A percentile compares a stretch with the other conserved stretches of the same genome.
phyloP scores from a whole-genome alignment of 225 moss, liverwort and hornwort species.

The Takakia lepidozioides region DNA sequence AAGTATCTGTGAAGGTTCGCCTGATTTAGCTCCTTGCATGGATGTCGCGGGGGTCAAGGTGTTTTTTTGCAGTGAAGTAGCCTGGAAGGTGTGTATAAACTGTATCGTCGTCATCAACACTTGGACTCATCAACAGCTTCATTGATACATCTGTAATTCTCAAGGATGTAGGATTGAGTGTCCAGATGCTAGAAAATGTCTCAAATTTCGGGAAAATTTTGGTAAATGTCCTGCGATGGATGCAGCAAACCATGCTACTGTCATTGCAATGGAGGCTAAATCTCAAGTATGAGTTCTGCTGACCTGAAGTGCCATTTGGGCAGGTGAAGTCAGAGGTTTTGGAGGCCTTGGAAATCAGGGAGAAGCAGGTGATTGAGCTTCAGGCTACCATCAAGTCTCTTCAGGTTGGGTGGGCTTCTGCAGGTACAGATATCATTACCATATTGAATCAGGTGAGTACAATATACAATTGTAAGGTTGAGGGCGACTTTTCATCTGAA shows the following conservation, averaged over 20 bases:
- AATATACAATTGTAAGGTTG: not conserved
- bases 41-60: not conserved
- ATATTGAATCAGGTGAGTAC: not conserved
- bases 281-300: constrained; percentile 1
- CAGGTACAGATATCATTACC: constrained; percentile 42
- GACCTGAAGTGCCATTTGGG: constrained; percentile 17
- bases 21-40: not conserved
- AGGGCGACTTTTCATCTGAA: not conserved
- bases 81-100: not conserved
- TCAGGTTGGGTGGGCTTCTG: constrained; percentile 26
- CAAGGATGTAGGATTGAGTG: no score
- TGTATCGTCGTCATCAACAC: not conserved
- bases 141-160: not conserved
- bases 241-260: not conserved
- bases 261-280: not conserved
- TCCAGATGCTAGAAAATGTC: not conserved
- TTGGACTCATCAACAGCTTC: not conserved
- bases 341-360: constrained; percentile 51
- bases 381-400: constrained; percentile 40
- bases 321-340: constrained; percentile 87
- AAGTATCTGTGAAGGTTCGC: not conserved
- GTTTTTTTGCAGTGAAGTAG: not conserved
- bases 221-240: not conserved
- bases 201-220: not conserved
- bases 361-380: constrained; percentile 69